Evolutionary conservation across 148 eudicot genomes (phyloP).

Genomic region (Talinum fruticosum): DNA sequence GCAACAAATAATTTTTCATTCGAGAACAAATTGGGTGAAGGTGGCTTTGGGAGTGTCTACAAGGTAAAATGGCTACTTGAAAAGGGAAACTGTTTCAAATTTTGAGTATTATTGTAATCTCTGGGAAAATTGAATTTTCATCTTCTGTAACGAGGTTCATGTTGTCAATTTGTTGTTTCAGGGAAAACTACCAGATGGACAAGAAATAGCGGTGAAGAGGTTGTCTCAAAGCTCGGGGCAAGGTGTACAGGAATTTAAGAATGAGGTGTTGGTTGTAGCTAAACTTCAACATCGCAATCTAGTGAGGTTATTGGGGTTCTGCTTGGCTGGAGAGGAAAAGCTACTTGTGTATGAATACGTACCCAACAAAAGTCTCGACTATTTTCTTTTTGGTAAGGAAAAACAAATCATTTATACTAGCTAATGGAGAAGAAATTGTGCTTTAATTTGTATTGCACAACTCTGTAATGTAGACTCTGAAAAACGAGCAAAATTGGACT

Average conservation of each 20-base stretch:
- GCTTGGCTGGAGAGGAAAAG: constrained; percentile 37
- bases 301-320: constrained; percentile 34
- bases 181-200: constrained; percentile 35
- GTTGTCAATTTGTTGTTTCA: not conserved
- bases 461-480: constrained; percentile 17
- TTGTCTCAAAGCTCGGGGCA: constrained; percentile 30
- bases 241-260: constrained; percentile 44
- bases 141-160: not conserved
- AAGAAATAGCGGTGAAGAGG: constrained; percentile 42
- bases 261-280: constrained; percentile 39
- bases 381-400: constrained; percentile 30
- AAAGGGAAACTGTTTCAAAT: too few relatives aligned
- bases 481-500: constrained; percentile 29
- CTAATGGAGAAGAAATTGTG: not conserved
- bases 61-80: constrained; percentile 27
- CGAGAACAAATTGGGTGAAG: constrained; percentile 34
- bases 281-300: constrained; percentile 42
- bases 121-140: not conserved
- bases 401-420: not conserved
- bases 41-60: constrained; percentile 47
- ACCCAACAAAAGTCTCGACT: constrained; percentile 40
- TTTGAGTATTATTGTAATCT: not conserved
- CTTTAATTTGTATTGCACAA: not conserved
- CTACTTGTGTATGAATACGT: constrained; percentile 45
- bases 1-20: constrained; percentile 37